A percentile compares a stretch with the other conserved stretches of the same genome.
These are phyloP conservation scores for Globisporangium iwayamae DNA, from an alignment of 352 stramenopile species.

Conservation along the genomic window DNA sequence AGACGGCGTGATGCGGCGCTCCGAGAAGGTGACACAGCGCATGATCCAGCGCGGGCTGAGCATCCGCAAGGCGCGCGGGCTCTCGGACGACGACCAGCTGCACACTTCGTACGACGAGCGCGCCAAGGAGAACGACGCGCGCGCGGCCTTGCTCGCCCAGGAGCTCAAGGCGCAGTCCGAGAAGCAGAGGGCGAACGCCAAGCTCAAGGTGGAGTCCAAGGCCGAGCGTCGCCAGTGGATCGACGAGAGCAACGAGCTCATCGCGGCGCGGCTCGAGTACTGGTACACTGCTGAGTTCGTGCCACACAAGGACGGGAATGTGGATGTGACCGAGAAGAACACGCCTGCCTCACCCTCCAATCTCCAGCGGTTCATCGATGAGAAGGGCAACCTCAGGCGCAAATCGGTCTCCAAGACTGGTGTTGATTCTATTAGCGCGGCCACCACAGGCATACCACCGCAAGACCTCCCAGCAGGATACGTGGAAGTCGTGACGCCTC, in stretches of 20 bases:
- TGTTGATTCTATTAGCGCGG: neutral
- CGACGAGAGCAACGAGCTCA: slow-evolving; percentile 27
- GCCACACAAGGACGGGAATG: slow-evolving; percentile 16
- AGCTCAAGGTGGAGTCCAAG: slow-evolving; percentile 34
- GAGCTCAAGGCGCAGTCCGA: slow-evolving; percentile 9
- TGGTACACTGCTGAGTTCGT: slow-evolving; percentile 29
- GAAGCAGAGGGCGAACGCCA: slow-evolving; percentile 20
- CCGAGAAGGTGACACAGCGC: slow-evolving; percentile 24
- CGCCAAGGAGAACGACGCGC: slow-evolving; percentile 6
- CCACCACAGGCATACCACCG: neutral
- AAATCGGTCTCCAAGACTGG: slow-evolving; percentile 4
- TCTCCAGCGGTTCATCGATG: slow-evolving; percentile 40
- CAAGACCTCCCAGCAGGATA: slow-evolving; percentile 1
- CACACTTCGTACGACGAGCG: slow-evolving; percentile 20
- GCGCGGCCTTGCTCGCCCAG: neutral
- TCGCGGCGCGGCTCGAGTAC: slow-evolving; percentile 25
- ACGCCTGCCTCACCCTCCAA: slow-evolving; percentile 34
- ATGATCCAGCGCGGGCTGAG: slow-evolving; percentile 34
- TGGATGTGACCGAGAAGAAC: slow-evolving; percentile 39
- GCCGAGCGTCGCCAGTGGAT: slow-evolving; percentile 29
- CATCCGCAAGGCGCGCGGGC: slow-evolving; percentile 26
- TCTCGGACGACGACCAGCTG: slow-evolving; percentile 25
- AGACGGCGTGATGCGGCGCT: slow-evolving; percentile 28
- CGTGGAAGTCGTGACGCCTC: slow-evolving; percentile 12
- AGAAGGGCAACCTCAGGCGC: slow-evolving; percentile 43